Base-by-base conservation (phyloP, 2,329 filamentous ascomycete genomes). In the Fusarium decemcellulare region DNA sequence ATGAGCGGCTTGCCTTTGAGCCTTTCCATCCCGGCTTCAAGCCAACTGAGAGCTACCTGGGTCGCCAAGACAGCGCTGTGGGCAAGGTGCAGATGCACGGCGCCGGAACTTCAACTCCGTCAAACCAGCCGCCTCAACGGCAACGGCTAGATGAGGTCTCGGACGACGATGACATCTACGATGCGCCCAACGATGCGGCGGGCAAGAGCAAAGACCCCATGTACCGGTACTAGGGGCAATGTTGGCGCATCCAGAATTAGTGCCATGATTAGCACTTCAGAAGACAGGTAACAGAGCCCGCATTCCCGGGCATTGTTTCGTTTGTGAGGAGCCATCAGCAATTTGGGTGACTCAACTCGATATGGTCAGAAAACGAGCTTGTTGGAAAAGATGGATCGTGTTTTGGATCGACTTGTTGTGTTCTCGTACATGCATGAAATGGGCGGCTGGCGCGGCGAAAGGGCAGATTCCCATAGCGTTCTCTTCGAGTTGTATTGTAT, bases 81-180 rank as follows among this genome's bases (percentile, higher is more conserved):
- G 80, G 78, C 40, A 82, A 82, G 72, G 73, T 82, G 62, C 68
- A 78, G 9, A 83, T 83, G 82, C 81, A 82, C 50, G 82, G 81
- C 8, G 81, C 77, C 39, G 76, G 72, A 59, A 59, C 62, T 37
- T 67, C 66, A 15, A 70, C 55, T 29, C 56, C 67, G 16, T 37
- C 69, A 8, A 66, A 59, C 40, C 72, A 62, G 27, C 61, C 63
- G 34, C 50, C 65, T 14, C 52, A 68, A 40, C 59, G 59, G 18
- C 63, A 72, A 55, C 67, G 70, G 32, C 71, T 65, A 46, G 68
- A 71, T 14, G 75, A 79, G n/a, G 73, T 74, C 30, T 77, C 74
- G 5, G 76, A 79, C 39, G 77, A 79, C 37, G 80, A 82, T 36
- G 80, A 83, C 51, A 71, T 83, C 42, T 84, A 85, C 58, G 79